Percentiles rank a stretch among this genome's conserved stretches.
These are phyloP conservation scores for Elaeis oleifera DNA, from an alignment of 202 grass and related monocot species.

Conservation along the genomic window DNA sequence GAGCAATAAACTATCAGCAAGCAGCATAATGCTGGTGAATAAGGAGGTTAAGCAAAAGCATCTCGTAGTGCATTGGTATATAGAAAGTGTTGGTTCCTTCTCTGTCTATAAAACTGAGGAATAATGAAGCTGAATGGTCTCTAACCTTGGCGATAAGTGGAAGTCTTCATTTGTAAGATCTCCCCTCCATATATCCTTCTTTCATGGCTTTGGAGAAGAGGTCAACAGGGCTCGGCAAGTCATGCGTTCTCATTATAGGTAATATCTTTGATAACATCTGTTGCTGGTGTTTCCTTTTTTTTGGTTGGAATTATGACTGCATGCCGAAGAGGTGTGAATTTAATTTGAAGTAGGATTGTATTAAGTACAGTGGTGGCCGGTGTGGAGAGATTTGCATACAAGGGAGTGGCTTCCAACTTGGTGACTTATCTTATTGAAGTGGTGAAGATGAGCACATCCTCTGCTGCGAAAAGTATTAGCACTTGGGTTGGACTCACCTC, in stretches of 20 bases:
- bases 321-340: no score
- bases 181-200: neutral
- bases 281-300: neutral
- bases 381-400: slow-evolving; percentile 83
- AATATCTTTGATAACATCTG: neutral
- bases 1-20: no score
- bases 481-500: slow-evolving; percentile 73
- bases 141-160: no score
- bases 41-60: no score
- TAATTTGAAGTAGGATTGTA: neutral
- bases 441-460: slow-evolving; percentile 73
- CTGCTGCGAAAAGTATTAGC: slow-evolving; percentile 71
- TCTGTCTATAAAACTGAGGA: no score
- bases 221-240: slow-evolving; percentile 33
- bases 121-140: no score
- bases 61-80: no score
- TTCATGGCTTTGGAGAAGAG: slow-evolving; percentile 25
- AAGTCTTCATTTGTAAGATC: no score
- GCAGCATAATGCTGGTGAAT: no score
- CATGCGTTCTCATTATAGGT: slow-evolving; percentile 81
- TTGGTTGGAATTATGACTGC: neutral
- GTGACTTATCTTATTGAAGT: slow-evolving; percentile 71
- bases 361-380: slow-evolving; percentile 62
- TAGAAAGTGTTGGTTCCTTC: no score
- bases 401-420: slow-evolving; percentile 84